These are phyloP conservation scores for Colletotrichum sp. DNA, from an alignment of 2,329 filamentous ascomycete species.

Conservation along the genomic window DNA sequence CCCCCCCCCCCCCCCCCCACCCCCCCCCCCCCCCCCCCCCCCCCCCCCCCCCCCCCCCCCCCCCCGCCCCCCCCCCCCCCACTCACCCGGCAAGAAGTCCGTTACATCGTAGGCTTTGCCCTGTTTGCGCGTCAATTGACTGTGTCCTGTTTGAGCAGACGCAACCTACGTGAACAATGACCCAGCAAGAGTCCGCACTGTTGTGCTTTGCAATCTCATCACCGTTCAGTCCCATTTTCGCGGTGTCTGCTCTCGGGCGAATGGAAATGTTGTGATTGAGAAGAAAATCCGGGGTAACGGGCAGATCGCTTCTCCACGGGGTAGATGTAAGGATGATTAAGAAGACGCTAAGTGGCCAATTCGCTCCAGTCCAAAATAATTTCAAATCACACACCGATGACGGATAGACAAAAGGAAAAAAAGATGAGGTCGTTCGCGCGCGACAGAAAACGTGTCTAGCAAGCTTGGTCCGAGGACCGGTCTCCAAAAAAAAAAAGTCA, in stretches of 20 bases:
- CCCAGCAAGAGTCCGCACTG: slow-evolving; percentile 85
- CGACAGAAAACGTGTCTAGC: slow-evolving; percentile 1
- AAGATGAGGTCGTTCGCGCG: not conserved
- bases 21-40: too few relatives aligned
- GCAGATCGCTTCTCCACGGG: slow-evolving; percentile 15
- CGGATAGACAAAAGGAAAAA: not conserved
- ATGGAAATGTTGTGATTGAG: not conserved
- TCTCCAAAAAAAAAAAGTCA: not conserved
- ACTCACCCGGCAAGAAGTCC: slow-evolving; percentile 77
- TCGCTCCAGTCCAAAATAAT: not conserved
- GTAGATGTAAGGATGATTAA: not conserved
- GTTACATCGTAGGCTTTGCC: slow-evolving; percentile 90
- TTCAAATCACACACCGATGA: slow-evolving; percentile 5
- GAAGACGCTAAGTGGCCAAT: not conserved
- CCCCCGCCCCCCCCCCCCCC: too few relatives aligned
- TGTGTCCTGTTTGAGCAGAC: not conserved
- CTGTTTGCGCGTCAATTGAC: slow-evolving; percentile 36
- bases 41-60: too few relatives aligned
- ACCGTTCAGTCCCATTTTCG: slow-evolving; percentile 51
- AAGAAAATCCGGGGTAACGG: slow-evolving; percentile 11
- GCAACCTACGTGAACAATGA: slow-evolving; percentile 75
- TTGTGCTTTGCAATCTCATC: slow-evolving; percentile 72
- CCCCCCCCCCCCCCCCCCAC: too few relatives aligned
- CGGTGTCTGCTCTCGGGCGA: not conserved
- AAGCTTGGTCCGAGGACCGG: slow-evolving; percentile 7